Conservation (phyloP, 1,284 basidiomycete species). For the Vanrija pseudolonga region DNA sequence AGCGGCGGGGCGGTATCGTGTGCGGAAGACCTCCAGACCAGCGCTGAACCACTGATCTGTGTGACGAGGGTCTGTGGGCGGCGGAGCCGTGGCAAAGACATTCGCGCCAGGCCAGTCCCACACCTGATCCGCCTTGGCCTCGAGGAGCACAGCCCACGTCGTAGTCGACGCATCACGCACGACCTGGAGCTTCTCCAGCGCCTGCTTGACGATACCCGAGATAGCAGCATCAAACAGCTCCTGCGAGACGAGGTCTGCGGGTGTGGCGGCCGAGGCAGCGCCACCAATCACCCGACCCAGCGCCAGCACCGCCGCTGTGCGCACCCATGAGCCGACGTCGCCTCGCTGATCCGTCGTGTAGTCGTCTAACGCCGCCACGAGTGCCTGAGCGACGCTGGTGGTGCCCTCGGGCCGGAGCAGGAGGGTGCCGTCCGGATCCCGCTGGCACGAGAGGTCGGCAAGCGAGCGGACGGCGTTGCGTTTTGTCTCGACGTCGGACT, state of each 20-base stretch:
- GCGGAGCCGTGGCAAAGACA: background rate
- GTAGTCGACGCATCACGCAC: conserved; percentile 75
- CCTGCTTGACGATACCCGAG: conserved; percentile 75
- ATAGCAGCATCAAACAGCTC: conserved; percentile 59
- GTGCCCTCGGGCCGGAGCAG: conserved; percentile 10
- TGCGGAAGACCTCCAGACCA: conserved; percentile 7
- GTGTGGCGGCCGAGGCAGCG: conserved; percentile 23
- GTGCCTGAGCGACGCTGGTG: conserved; percentile 24
- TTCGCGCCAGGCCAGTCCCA: conserved; percentile 11
- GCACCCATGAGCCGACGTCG: conserved; percentile 96
- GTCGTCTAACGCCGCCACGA: conserved; percentile 69
- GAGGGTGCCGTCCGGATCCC: background rate
- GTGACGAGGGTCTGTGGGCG: background rate
- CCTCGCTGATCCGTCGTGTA: conserved; percentile 92
- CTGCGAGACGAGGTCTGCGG: conserved; percentile 52
- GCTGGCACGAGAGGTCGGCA: conserved; percentile 24
- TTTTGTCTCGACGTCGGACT: conserved; percentile 46
- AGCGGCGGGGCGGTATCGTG: conserved; percentile 48
- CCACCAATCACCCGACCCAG: conserved; percentile 21
- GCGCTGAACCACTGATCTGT: conserved; percentile 9
- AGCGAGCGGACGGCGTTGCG: conserved; percentile 35
- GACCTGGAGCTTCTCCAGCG: conserved; percentile 84
- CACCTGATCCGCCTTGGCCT: background rate
- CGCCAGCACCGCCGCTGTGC: conserved; percentile 64
- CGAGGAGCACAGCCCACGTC: conserved; percentile 49